Conservation (phyloP, 2,329 filamentous ascomycete genomes). For the Diaporthe caulivora region DNA sequence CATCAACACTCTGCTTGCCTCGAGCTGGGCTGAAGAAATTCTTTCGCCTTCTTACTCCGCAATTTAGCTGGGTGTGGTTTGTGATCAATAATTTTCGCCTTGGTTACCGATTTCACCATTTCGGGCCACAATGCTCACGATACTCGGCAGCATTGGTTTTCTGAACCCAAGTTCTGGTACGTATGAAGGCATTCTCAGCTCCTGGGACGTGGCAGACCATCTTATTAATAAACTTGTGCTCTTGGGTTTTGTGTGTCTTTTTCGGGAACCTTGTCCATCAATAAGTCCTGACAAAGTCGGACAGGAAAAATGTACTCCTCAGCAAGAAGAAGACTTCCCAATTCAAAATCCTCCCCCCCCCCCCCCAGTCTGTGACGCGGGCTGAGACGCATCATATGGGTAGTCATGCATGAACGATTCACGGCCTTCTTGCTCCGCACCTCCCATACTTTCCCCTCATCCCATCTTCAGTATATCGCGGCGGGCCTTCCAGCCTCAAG, state of each 20-base stretch:
- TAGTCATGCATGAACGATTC: not conserved
- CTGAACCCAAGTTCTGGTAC: slow-evolving; percentile 16
- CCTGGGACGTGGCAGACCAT: not conserved
- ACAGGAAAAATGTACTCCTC: slow-evolving; percentile 25
- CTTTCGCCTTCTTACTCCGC: not conserved
- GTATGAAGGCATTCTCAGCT: slow-evolving; percentile 16
- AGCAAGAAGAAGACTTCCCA: not conserved
- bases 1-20: not conserved
- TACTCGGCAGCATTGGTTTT: not conserved
- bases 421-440: not conserved
- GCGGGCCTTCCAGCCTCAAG: slow-evolving; percentile 28
- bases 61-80: not conserved
- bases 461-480: slow-evolving; percentile 7
- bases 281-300: slow-evolving; percentile 23
- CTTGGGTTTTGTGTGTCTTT: not conserved
- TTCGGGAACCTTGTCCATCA: slow-evolving; percentile 4
- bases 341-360: not conserved
- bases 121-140: not conserved
- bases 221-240: slow-evolving; percentile 30
- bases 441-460: not conserved
- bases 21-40: not conserved
- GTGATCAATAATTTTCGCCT: not conserved
- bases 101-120: too few species aligned
- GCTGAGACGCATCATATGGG: not conserved
- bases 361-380: not conserved